Conservation (phyloP, 108 stramenopile genomes). For the Nannochloropsis oceanica region DNA sequence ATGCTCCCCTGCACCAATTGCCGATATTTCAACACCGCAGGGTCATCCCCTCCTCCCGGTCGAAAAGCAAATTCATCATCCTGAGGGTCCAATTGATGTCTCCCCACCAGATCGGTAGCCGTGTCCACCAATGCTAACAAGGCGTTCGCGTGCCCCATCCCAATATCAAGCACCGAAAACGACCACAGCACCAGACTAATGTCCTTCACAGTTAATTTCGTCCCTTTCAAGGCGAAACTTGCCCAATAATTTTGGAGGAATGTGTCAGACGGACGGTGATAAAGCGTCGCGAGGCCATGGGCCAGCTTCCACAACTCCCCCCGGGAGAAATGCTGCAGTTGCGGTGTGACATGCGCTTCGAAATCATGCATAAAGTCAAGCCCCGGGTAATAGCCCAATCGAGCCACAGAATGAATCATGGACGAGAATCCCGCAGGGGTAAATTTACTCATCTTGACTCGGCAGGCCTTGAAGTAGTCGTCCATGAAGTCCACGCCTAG, state of each 20-base stretch:
- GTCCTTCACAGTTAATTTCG: neutral
- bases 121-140: neutral
- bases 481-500: neutral
- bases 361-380: neutral
- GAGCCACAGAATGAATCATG: neutral
- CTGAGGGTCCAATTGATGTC: neutral
- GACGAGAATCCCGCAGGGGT: neutral
- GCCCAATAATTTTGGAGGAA: neutral
- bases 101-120: neutral
- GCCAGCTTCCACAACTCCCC: neutral
- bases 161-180: neutral
- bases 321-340: neutral
- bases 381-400: neutral
- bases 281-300: neutral
- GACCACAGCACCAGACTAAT: neutral
- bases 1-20: neutral
- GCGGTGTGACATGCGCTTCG: neutral
- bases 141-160: neutral
- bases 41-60: neutral
- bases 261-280: neutral
- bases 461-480: neutral
- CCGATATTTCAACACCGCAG: neutral
- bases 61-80: neutral
- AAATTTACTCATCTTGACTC: neutral
- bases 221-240: neutral